Conservation (phyloP, 306 rosid genomes). For the Crataegus laevigata region DNA sequence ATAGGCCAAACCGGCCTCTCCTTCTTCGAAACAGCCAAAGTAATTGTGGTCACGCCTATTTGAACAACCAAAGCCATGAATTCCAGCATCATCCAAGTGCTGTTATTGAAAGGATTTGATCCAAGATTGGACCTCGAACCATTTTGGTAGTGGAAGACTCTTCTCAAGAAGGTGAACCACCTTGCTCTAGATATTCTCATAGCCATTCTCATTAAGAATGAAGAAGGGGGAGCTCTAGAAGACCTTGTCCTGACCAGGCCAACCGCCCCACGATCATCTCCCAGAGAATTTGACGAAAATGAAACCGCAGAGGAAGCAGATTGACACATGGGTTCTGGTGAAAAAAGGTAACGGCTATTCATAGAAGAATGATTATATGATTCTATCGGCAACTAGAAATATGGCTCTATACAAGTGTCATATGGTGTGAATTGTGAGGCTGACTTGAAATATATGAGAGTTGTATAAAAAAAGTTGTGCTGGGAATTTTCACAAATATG, state of each 20-base stretch:
- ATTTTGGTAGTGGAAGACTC: conserved; percentile 93
- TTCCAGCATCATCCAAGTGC: conserved; percentile 82
- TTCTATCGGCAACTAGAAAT: conserved; percentile 2
- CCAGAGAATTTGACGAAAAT: conserved; percentile 36
- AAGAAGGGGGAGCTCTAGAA: conserved; percentile 31
- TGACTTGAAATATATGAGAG: conserved; percentile 10
- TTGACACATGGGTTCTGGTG: conserved; percentile 26
- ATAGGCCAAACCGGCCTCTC: conserved; percentile 97
- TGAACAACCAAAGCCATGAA: conserved; percentile 61
- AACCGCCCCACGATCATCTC: conserved; percentile 26
- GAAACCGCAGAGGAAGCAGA: conserved; percentile 30
- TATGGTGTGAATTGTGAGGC: conserved; percentile 11
- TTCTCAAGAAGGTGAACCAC: conserved; percentile 82
- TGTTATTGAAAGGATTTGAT: conserved; percentile 76
- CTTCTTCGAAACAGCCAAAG: conserved; percentile 52
- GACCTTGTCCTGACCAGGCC: conserved; percentile 29
- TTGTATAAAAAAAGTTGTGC: conserved; percentile 12
- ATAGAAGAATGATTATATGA: conserved; percentile 4
- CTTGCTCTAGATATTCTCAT: conserved; percentile 91
- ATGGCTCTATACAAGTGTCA: neutral
- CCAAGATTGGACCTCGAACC: conserved; percentile 82
- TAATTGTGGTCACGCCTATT: conserved; percentile 44
- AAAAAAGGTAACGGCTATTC: conserved; percentile 37
- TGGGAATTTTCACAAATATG: conserved; percentile 7
- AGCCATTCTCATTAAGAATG: conserved; percentile 44